Conservation (phyloP, 2,329 filamentous ascomycete species). For the Dactylellina parvicollis region DNA sequence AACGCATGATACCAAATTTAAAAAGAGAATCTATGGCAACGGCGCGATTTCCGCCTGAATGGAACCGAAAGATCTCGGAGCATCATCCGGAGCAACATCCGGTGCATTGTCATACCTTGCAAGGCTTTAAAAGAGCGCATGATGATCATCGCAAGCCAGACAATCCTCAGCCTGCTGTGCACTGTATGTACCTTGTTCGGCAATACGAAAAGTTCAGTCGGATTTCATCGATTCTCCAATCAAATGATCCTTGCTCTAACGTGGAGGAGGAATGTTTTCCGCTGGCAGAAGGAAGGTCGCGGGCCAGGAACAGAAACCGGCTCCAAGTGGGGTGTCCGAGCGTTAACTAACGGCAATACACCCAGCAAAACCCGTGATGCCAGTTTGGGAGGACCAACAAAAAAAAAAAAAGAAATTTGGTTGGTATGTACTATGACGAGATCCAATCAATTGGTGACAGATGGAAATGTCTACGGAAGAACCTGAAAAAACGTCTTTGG, state of each 20-base stretch:
- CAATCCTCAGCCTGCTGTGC: not conserved
- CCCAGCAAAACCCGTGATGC: not conserved
- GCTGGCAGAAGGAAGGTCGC: conserved; percentile 27
- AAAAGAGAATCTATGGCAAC: not conserved
- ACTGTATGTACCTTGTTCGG: too few relatives aligned
- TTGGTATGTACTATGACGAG: not conserved
- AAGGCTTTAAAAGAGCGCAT: not conserved
- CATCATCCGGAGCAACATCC: not conserved
- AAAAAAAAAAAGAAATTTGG: not conserved
- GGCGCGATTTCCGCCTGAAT: not conserved
- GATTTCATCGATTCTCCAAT: conserved; percentile 10
- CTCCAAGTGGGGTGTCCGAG: conserved; percentile 42
- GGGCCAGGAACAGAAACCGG: conserved; percentile 50
- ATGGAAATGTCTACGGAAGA: conserved; percentile 8
- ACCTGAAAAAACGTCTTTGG: not conserved
- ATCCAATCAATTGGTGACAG: conserved; percentile 48
- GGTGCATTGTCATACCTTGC: not conserved
- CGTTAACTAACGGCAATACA: conserved; percentile 48
- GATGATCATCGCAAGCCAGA: not conserved
- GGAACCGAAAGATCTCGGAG: conserved; percentile 19
- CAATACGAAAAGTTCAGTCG: not conserved
- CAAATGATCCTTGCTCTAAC: conserved; percentile 25
- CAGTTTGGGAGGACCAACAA: not conserved
- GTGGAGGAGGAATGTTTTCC: conserved; percentile 37
- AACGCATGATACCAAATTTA: conserved; percentile 1